Evolutionary conservation across 2,329 filamentous ascomycete species (phyloP).

Genomic region (Calonectria henricotiae): DNA sequence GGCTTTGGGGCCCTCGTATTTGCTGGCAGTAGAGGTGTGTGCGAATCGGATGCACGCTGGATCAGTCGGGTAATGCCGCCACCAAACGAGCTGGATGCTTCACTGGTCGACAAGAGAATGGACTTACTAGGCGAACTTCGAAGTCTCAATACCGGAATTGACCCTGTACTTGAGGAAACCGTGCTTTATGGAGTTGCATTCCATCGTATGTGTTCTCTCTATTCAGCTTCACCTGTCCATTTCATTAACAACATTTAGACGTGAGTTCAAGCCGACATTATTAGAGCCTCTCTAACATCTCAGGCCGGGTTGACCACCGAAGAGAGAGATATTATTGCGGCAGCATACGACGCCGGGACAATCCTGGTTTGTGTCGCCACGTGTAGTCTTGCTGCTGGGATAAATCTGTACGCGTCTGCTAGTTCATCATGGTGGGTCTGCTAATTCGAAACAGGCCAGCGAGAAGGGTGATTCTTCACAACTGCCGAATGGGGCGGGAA

Average conservation of each 20-base stretch:
- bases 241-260: slow-evolving; percentile 54
- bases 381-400: slow-evolving; percentile 86
- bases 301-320: slow-evolving; percentile 81
- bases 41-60: slow-evolving; percentile 78
- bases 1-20: slow-evolving; percentile 84
- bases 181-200: slow-evolving; percentile 80
- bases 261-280: slow-evolving; percentile 51
- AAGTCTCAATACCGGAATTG: slow-evolving; percentile 77
- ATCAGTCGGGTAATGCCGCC: slow-evolving; percentile 79
- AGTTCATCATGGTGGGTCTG: background rate
- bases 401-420: slow-evolving; percentile 72
- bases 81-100: slow-evolving; percentile 62
- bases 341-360: slow-evolving; percentile 78
- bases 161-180: slow-evolving; percentile 76
- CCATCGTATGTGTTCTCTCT: slow-evolving; percentile 68
- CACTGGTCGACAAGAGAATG: slow-evolving; percentile 71
- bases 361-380: slow-evolving; percentile 83
- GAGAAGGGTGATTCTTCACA: slow-evolving; percentile 82
- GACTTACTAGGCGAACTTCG: slow-evolving; percentile 79
- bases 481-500: slow-evolving; percentile 82
- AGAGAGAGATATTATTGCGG: slow-evolving; percentile 81
- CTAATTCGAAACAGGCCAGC: slow-evolving; percentile 65
- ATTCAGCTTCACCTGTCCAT: background rate
- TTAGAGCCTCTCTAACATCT: slow-evolving; percentile 45
- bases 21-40: slow-evolving; percentile 78